These are phyloP conservation scores for Bromus sterilis DNA, from an alignment of 176 grass and related monocot genomes.

Conservation along the genomic window DNA sequence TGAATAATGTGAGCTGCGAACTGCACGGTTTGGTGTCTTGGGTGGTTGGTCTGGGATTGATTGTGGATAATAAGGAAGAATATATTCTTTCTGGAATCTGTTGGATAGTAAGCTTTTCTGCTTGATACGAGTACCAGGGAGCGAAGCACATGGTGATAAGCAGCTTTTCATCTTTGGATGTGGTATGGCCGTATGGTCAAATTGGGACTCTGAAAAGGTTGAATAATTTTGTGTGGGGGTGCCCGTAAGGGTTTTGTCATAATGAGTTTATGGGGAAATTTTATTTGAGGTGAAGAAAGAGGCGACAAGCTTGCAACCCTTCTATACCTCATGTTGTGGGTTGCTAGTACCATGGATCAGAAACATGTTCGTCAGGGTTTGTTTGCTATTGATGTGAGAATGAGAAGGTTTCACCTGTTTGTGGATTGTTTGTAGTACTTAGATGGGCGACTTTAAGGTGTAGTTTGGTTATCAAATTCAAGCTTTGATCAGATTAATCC, in stretches of 20 bases:
- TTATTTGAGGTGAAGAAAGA: background rate
- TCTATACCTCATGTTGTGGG: background rate
- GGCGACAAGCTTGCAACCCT: background rate
- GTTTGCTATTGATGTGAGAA: background rate
- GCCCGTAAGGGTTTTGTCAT: background rate
- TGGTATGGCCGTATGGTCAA: background rate
- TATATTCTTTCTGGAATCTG: conserved; percentile 14
- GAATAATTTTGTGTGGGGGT: background rate
- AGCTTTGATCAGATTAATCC: background rate
- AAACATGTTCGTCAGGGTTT: background rate
- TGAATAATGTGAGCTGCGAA: background rate
- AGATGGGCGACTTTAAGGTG: background rate
- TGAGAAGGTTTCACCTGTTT: background rate
- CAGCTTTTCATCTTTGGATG: background rate
- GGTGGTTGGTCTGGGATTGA: background rate
- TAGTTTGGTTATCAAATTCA: background rate
- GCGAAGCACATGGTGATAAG: conserved; percentile 1
- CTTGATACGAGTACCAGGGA: background rate
- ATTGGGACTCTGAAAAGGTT: background rate
- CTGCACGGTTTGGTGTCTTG: background rate
- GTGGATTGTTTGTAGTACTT: background rate
- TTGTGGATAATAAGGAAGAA: conserved; percentile 4
- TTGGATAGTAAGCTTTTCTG: conserved; percentile 12
- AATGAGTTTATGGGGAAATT: background rate
- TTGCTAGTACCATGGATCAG: background rate